Conservation (phyloP, 176 grass and related monocot genomes). For the Carex pumila region DNA sequence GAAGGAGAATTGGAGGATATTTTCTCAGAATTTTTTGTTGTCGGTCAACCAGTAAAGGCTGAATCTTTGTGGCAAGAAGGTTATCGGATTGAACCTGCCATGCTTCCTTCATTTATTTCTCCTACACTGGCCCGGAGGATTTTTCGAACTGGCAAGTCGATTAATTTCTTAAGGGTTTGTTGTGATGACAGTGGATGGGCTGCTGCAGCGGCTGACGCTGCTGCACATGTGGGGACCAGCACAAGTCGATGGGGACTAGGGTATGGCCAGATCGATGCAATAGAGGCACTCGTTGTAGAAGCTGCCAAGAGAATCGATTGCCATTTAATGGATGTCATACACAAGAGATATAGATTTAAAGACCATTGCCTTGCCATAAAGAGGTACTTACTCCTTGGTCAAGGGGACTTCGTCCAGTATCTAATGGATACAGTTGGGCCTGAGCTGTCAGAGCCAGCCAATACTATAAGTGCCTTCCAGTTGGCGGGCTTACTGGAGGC, state of each 20-base stretch:
- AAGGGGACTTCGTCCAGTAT: conserved; percentile 98
- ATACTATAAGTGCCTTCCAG: conserved; percentile 92
- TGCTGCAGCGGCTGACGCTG: conserved; percentile 52
- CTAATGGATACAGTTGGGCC: conserved; percentile 91
- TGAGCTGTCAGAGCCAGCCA: conserved; percentile 88
- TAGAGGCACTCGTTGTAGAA: conserved; percentile 80
- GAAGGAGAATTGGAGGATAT: conserved; percentile 87
- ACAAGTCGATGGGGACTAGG: conserved; percentile 71
- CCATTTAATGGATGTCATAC: conserved; percentile 90
- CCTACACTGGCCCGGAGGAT: conserved; percentile 64
- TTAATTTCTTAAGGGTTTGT: conserved; percentile 86
- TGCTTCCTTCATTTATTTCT: conserved; percentile 92
- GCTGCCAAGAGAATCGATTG: conserved; percentile 76
- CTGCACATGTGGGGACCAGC: conserved; percentile 73
- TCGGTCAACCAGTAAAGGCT: conserved; percentile 71
- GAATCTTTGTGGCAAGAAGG: conserved; percentile 87
- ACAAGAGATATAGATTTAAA: conserved; percentile 68
- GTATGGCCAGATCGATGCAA: conserved; percentile 81
- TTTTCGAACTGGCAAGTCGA: conserved; percentile 86
- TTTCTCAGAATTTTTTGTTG: conserved; percentile 83
- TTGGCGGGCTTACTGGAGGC: conserved; percentile 80
- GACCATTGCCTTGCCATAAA: conserved; percentile 96
- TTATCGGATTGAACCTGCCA: conserved; percentile 69
- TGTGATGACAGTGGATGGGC: conserved; percentile 93
- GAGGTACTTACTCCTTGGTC: conserved; percentile 88